Evolutionary conservation across 2,329 filamentous ascomycete species (phyloP), one percentile per base, ranked within the genome.

Genomic region (Thermothelomyces thermophilus): DNA sequence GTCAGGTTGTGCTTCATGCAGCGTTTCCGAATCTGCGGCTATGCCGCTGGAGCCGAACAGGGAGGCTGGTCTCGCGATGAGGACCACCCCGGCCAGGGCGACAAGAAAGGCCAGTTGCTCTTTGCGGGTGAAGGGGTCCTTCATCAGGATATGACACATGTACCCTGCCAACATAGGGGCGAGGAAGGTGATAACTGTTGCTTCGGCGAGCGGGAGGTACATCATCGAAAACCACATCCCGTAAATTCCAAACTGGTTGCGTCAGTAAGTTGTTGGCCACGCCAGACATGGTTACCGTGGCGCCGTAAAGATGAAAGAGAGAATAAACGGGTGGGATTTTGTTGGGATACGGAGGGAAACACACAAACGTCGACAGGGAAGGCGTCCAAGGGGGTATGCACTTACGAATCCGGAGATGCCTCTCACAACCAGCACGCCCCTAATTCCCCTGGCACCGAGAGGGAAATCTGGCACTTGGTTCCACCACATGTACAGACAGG

Each of bases 101-200:
- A 94, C 65, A 2, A 89, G 64, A 0, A 82, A 86, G 0, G 86
- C 89, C 2, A 91, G 72, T 64, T 89, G 85, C 64, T 95, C 88
- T 35, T 79, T 78, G 20, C 80, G 75, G 2, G 86, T 88, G 63
- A 91, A 95, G 0, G 86, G 84, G 59, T 95, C 88, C 45, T 82
- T 79, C 16, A 83, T 68, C 33, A 90, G 68, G 48, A 90, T 72
- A 31, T 86, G 89, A 64, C 89, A 95, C 16, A 86, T 77, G 70
- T 90, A 88, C 50, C 87, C 88, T 17, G 87, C 80, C 5, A 94
- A 74, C 13, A 84, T 84, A 0, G 90, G 90, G 0, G 86, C 80
- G 5, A 95, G 75, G 63, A 95, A 96, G 8, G 88, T 93, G 46
- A 96, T 84, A 30, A 95, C 90, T 0, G 87, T 93, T 2, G 90